phyloP scores from a whole-genome alignment of 1,139 yeast genomes.

The Suhomyces yuchorum region DNA sequence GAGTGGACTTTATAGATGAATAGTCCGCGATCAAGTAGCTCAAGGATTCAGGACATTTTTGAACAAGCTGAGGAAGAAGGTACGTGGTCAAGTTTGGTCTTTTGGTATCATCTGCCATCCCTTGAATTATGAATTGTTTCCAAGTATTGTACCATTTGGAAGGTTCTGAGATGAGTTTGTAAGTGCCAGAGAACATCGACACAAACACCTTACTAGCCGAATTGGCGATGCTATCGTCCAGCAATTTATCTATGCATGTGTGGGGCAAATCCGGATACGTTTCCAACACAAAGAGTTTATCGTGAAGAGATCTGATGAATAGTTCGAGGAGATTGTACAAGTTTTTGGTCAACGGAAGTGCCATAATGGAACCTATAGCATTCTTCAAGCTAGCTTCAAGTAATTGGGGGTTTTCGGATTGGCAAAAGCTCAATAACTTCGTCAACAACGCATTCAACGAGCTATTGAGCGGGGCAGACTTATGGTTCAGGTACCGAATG shows the following conservation, averaged over 20 bases:
- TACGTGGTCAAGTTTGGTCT: constrained; percentile 58
- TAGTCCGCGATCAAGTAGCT: constrained; percentile 31
- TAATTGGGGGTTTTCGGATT: constrained; percentile 14
- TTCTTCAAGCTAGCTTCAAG: constrained; percentile 1
- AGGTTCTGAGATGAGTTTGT: constrained; percentile 16
- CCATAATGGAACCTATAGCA: neutral
- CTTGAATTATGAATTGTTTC: constrained; percentile 42
- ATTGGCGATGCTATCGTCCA: constrained; percentile 64
- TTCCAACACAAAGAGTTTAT: constrained; percentile 43
- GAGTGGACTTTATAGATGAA: constrained; percentile 20
- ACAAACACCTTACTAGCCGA: constrained; percentile 65
- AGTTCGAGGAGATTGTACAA: constrained; percentile 61
- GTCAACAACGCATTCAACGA: constrained; percentile 61
- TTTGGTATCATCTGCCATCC: constrained; percentile 28
- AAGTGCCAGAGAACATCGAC: constrained; percentile 40
- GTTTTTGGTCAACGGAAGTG: constrained; percentile 51
- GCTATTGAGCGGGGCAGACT: constrained; percentile 70
- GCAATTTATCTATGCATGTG: constrained; percentile 51
- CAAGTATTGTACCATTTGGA: constrained; percentile 56
- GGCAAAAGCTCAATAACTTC: constrained; percentile 49
- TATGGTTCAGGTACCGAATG: constrained; percentile 68
- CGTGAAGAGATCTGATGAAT: constrained; percentile 42
- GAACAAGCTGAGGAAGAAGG: constrained; percentile 64
- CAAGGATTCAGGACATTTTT: constrained; percentile 40
- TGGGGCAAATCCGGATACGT: constrained; percentile 47